Conservation (phyloP, 805 yeast genomes). For the Nakazawaea holstii region DNA sequence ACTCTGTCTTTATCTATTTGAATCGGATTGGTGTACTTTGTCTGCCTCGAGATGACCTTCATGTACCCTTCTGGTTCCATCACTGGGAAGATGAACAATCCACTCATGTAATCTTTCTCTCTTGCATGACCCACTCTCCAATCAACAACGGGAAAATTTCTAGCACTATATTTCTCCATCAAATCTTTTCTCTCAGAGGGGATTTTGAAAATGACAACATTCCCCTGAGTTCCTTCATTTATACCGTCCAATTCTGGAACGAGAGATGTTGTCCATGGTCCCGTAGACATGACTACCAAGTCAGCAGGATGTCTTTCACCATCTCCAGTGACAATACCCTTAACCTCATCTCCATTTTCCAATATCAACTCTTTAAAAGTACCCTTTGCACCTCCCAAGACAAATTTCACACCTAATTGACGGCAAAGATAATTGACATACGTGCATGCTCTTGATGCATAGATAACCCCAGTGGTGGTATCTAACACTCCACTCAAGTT, state of each 20-base stretch:
- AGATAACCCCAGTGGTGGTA: slow-evolving; percentile 27
- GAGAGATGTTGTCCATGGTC: slow-evolving; percentile 19
- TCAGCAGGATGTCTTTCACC: slow-evolving; percentile 16
- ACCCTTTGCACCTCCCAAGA: slow-evolving; percentile 22
- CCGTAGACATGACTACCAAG: slow-evolving; percentile 16
- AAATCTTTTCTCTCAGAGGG: slow-evolving; percentile 30
- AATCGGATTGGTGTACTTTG: slow-evolving; percentile 28
- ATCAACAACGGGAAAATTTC: slow-evolving; percentile 27
- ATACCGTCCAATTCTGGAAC: slow-evolving; percentile 24
- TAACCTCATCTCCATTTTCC: slow-evolving; percentile 8
- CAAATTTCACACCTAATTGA: slow-evolving; percentile 28
- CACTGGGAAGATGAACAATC: slow-evolving; percentile 29
- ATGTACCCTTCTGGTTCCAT: slow-evolving; percentile 29
- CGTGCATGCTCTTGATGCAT: slow-evolving; percentile 29
- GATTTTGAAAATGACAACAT: slow-evolving; percentile 27
- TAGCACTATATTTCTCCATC: slow-evolving; percentile 25
- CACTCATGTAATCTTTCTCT: slow-evolving; percentile 22
- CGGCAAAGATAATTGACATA: slow-evolving; percentile 23
- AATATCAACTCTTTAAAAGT: slow-evolving; percentile 20
- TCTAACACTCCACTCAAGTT: slow-evolving; percentile 22
- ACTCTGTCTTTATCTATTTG: slow-evolving; percentile 14
- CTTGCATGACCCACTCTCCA: slow-evolving; percentile 23
- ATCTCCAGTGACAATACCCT: slow-evolving; percentile 21
- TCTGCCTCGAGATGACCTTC: slow-evolving; percentile 31
- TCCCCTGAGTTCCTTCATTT: slow-evolving; percentile 32